A percentile compares a stretch with the other conserved stretches of the same genome.
These are phyloP conservation scores for Pontederia paniculata DNA, from an alignment of 176 grass and related monocot genomes.

Conservation along the genomic window DNA sequence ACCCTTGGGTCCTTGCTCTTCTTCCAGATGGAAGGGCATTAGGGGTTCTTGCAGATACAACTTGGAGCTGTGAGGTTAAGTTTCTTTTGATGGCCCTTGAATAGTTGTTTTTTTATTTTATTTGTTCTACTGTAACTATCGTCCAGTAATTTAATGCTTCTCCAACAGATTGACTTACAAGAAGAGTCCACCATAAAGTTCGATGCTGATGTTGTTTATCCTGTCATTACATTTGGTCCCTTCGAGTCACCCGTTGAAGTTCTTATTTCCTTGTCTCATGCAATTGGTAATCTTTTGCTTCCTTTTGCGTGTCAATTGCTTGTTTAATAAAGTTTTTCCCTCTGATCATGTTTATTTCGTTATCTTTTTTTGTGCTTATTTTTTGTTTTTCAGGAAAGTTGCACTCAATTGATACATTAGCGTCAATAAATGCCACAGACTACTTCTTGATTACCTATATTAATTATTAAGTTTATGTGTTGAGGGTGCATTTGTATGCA, in stretches of 20 bases:
- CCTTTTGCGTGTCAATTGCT: slow-evolving; percentile 4
- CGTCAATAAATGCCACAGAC: too few relatives aligned
- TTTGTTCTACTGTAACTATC: not conserved
- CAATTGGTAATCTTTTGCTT: slow-evolving; percentile 53
- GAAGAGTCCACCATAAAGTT: slow-evolving; percentile 53
- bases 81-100: too few relatives aligned
- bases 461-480: too few relatives aligned
- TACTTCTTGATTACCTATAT: too few relatives aligned
- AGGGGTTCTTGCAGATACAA: slow-evolving; percentile 84
- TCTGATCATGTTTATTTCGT: too few relatives aligned
- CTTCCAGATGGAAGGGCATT: slow-evolving; percentile 70
- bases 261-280: slow-evolving; percentile 51
- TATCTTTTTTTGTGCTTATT: too few relatives aligned
- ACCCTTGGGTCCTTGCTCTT: slow-evolving; percentile 88
- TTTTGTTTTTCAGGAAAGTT: too few relatives aligned
- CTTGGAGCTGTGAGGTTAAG: slow-evolving; percentile 66
- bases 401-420: too few relatives aligned
- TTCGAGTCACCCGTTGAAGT: slow-evolving; percentile 67
- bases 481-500: too few relatives aligned
- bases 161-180: slow-evolving; percentile 61
- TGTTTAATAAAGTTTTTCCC: not conserved
- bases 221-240: slow-evolving; percentile 77
- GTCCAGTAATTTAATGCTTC: slow-evolving; percentile 8
- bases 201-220: slow-evolving; percentile 38
- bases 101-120: too few relatives aligned